phyloP scores from a whole-genome alignment of 2,329 filamentous ascomycete species.

The Pseudogymnoascus verrucosus region DNA sequence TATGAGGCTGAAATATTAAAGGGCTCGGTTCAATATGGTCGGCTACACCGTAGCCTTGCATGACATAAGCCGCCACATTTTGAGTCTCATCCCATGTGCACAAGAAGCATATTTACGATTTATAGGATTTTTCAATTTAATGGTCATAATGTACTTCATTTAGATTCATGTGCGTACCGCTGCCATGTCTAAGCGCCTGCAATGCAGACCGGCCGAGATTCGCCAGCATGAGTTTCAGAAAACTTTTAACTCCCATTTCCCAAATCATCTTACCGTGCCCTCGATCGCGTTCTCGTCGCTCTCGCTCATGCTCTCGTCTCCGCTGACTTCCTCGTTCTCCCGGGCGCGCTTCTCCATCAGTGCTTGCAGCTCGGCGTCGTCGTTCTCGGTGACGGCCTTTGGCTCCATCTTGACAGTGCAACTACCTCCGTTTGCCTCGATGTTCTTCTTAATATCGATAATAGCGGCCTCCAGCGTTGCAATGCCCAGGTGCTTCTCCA shows the following conservation, averaged over 20 bases:
- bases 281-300: slow-evolving; percentile 79
- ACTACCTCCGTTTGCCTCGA: slow-evolving; percentile 68
- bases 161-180: slow-evolving; percentile 5
- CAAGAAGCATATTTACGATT: background rate
- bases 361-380: slow-evolving; percentile 92
- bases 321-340: slow-evolving; percentile 96
- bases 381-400: slow-evolving; percentile 97
- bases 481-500: slow-evolving; percentile 88
- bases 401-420: slow-evolving; percentile 96
- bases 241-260: slow-evolving; percentile 11
- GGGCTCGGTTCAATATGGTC: slow-evolving; percentile 3
- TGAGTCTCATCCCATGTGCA: background rate
- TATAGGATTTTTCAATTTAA: slow-evolving; percentile 9
- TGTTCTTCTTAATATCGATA: slow-evolving; percentile 72
- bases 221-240: slow-evolving; percentile 10
- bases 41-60: slow-evolving; percentile 9
- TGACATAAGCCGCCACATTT: slow-evolving; percentile 9
- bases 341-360: slow-evolving; percentile 98
- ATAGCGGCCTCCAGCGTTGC: slow-evolving; percentile 81
- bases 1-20: slow-evolving; percentile 1
- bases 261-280: slow-evolving; percentile 32
- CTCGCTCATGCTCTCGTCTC: slow-evolving; percentile 92
- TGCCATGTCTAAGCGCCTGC: slow-evolving; percentile 11
- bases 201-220: slow-evolving; percentile 12
- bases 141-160: slow-evolving; percentile 11